Conservation (phyloP, 352 stramenopile species). For the Phytophthora litchii region DNA sequence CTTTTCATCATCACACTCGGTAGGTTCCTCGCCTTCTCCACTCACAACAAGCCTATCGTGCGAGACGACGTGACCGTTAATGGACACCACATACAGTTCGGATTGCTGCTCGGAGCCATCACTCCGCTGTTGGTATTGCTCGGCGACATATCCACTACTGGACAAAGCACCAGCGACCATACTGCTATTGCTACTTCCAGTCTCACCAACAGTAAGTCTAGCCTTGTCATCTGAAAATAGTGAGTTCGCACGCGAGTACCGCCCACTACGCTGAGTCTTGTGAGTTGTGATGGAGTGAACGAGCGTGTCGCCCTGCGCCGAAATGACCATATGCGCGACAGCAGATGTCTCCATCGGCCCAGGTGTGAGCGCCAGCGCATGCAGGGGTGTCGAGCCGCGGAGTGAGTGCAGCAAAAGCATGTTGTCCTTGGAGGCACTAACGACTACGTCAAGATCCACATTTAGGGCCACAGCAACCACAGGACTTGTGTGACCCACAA, state of each 20-base stretch:
- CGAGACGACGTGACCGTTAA: slow-evolving; percentile 79
- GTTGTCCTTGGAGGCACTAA: slow-evolving; percentile 81
- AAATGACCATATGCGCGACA: slow-evolving; percentile 80
- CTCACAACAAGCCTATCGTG: slow-evolving; percentile 56
- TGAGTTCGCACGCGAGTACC: slow-evolving; percentile 44
- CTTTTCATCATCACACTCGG: slow-evolving; percentile 19
- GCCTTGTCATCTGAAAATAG: slow-evolving; percentile 56
- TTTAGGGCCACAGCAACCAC: slow-evolving; percentile 84
- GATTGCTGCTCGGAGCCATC: slow-evolving; percentile 57
- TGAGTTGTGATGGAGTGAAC: slow-evolving; percentile 69
- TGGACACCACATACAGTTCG: slow-evolving; percentile 81
- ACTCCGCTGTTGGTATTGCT: slow-evolving; percentile 28
- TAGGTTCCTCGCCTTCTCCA: slow-evolving; percentile 33
- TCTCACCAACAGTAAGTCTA: slow-evolving; percentile 38
- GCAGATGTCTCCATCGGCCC: slow-evolving; percentile 50
- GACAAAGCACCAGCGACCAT: slow-evolving; percentile 45
- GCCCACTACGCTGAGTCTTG: slow-evolving; percentile 37
- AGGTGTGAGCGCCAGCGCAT: slow-evolving; percentile 66
- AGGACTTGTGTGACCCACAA: slow-evolving; percentile 78
- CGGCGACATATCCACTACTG: slow-evolving; percentile 40
- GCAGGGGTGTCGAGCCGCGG: slow-evolving; percentile 71
- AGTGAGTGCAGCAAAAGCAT: slow-evolving; percentile 80
- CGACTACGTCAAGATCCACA: slow-evolving; percentile 83
- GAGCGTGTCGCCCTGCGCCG: slow-evolving; percentile 67
- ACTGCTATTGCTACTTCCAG: slow-evolving; percentile 34